A percentile compares a stretch with the other conserved stretches of the same genome.
Evolutionary conservation across 78 protist genomes (phyloP).

Genomic region (Dictyostelium firmibasis): DNA sequence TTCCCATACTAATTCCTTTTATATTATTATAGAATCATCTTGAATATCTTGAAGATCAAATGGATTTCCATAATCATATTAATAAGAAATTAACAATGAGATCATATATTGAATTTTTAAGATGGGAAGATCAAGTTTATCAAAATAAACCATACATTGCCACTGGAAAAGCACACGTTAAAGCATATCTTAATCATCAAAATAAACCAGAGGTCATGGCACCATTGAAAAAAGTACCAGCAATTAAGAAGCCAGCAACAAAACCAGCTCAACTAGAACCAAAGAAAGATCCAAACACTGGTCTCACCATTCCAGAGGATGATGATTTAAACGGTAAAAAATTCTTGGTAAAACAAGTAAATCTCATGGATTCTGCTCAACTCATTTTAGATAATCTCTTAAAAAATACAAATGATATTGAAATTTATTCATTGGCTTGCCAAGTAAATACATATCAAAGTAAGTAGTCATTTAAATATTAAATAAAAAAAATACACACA

Average conservation of each 20-base stretch:
- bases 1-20: background rate
- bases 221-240: slow-evolving; percentile 22
- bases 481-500: too few relatives aligned
- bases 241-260: background rate
- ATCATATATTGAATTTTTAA: slow-evolving; percentile 85
- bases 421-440: slow-evolving; percentile 30
- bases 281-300: background rate
- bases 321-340: slow-evolving; percentile 57
- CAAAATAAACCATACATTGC: background rate
- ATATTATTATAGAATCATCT: slow-evolving; percentile 73
- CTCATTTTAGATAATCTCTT: slow-evolving; percentile 4
- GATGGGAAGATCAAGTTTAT: slow-evolving; percentile 65
- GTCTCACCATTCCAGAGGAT: slow-evolving; percentile 8
- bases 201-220: background rate
- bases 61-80: slow-evolving; percentile 96
- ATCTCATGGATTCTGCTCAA: slow-evolving; percentile 1
- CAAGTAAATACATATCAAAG: background rate
- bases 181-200: background rate
- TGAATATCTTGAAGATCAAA: slow-evolving; percentile 95
- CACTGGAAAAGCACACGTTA: background rate
- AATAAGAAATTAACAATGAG: slow-evolving; percentile 93
- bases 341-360: background rate
- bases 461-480: too few relatives aligned
- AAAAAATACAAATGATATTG: slow-evolving; percentile 15
- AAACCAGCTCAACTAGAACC: background rate